Evolutionary conservation across 2,329 filamentous ascomycete genomes (phyloP), one percentile per base, ranked within the genome.

Genomic region (Chlorencoelia australis): DNA sequence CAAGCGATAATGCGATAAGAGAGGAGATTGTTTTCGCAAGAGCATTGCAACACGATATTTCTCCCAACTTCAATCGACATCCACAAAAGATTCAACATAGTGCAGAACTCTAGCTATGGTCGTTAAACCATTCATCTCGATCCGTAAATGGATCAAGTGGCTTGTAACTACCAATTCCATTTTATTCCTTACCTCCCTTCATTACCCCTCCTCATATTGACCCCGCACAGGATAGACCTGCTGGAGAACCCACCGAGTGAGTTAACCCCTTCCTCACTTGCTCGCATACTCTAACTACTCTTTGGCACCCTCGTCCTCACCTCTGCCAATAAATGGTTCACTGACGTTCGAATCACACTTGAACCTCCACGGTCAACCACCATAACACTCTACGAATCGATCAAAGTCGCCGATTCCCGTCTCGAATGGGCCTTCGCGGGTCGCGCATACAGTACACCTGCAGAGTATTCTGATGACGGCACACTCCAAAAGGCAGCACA

Each of bases 381-480:
- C n/a, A n/a, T n/a, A n/a, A n/a, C n/a, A n/a, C n/a, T n/a, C n/a
- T 11, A 42, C 30, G 20, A 20, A 7, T 37, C 25, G 7, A 29
- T 41, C 11, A 13, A 28, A 17, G 24, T 42, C 16, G 41, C 47
- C 6, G 28, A 35, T 5, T 36, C 33, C 7, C 41, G 53, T 17
- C 40, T 50, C 5, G 46, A 57, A 43, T 58, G 54, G 54, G 55
- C 46, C 2, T 58, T 58, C 30, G 39, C 46, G 9, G 47, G 46
- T 0, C 51, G 39, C 3, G 36, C 43, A 4, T 17, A 21, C 18
- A 37, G 39, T 18, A 45, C 41, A 6, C 39, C 48, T 4, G 47
- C 48, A 9, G 19, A 16, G 3, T 33, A 37, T 13, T 13, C 15
- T 11, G 27, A 44, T 15, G 27, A 26, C 8, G 37, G 40, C 10